These are phyloP conservation scores for Sarcomyxa edulis DNA, from an alignment of 768 basidiomycete species.

Conservation along the genomic window DNA sequence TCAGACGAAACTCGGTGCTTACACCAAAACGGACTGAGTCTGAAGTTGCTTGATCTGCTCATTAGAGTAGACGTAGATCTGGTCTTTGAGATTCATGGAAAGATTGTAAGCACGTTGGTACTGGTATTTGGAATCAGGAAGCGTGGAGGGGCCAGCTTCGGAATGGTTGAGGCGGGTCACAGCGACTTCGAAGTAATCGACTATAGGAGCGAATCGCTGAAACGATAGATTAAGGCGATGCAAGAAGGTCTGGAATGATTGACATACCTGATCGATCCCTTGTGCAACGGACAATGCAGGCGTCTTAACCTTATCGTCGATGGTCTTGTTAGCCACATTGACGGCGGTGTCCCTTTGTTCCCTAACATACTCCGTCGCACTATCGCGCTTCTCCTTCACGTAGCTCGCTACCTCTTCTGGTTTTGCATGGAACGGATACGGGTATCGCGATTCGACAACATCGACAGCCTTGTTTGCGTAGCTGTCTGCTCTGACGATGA, in stretches of 20 bases:
- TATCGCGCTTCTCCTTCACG: constrained; percentile 52
- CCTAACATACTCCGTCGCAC: constrained; percentile 40
- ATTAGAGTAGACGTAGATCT: constrained; percentile 58
- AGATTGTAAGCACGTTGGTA: constrained; percentile 71
- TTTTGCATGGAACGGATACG: constrained; percentile 69
- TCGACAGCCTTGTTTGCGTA: constrained; percentile 73
- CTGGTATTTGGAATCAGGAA: constrained; percentile 62
- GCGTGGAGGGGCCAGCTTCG: constrained; percentile 40
- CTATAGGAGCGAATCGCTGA: constrained; percentile 71
- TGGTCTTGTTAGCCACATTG: constrained; percentile 46
- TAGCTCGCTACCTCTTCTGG: constrained; percentile 65
- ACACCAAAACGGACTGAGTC: constrained; percentile 62
- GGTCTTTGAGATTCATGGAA: constrained; percentile 57
- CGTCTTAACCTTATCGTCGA: constrained; percentile 60
- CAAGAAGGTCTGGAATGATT: constrained; percentile 7
- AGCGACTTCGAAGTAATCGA: constrained; percentile 64
- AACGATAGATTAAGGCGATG: too few species aligned
- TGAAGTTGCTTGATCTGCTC: constrained; percentile 71
- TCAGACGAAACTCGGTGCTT: constrained; percentile 18
- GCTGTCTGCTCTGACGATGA: constrained; percentile 60
- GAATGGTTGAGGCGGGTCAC: constrained; percentile 42
- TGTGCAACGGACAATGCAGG: constrained; percentile 60
- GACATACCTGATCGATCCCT: constrained; percentile 64
- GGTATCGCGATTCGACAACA: constrained; percentile 65
- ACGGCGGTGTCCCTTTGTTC: constrained; percentile 19